Percentiles rank a stretch among this genome's conserved stretches.
phyloP scores from a whole-genome alignment of 352 stramenopile species.

The Globisporangium recalcitrans region DNA sequence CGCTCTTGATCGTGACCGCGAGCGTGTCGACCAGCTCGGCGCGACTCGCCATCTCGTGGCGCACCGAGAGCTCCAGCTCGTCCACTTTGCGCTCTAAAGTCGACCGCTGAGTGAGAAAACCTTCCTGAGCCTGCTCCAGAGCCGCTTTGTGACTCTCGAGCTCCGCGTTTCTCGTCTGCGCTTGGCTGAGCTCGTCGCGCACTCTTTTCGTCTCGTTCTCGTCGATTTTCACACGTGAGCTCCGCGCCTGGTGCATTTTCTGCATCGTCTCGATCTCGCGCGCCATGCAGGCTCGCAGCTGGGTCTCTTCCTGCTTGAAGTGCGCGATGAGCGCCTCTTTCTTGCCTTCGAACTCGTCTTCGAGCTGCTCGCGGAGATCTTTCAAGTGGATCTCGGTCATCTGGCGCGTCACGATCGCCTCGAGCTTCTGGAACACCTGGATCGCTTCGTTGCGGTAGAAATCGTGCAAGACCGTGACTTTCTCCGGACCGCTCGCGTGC shows the following conservation, averaged over 20 bases:
- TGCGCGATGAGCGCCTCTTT: constrained; percentile 55
- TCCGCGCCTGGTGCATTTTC: constrained; percentile 59
- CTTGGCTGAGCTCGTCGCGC: constrained; percentile 35
- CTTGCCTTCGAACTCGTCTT: constrained; percentile 54
- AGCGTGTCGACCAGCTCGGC: constrained; percentile 74
- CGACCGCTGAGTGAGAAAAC: constrained; percentile 26
- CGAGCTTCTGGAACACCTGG: constrained; percentile 46
- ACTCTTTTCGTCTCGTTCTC: constrained; percentile 47
- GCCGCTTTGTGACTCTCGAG: constrained; percentile 41
- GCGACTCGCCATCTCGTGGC: constrained; percentile 57
- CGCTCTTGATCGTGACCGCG: constrained; percentile 47
- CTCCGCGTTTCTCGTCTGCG: constrained; percentile 33
- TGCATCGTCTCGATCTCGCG: constrained; percentile 66
- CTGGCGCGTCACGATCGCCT: constrained; percentile 40
- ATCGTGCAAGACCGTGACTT: constrained; percentile 39
- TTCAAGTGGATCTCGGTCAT: constrained; percentile 53
- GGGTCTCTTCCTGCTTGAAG: constrained; percentile 60
- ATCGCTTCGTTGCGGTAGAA: constrained; percentile 59
- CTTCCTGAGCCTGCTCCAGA: constrained; percentile 40
- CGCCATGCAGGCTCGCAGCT: constrained; percentile 51
- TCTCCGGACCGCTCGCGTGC: constrained; percentile 46
- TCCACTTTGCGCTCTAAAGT: constrained; percentile 41
- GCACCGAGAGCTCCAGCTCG: constrained; percentile 47
- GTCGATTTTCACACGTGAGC: constrained; percentile 58
- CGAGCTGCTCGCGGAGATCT: constrained; percentile 43